phyloP scores from a whole-genome alignment of 805 yeast species.

The Saccharomycopsis malanga region DNA sequence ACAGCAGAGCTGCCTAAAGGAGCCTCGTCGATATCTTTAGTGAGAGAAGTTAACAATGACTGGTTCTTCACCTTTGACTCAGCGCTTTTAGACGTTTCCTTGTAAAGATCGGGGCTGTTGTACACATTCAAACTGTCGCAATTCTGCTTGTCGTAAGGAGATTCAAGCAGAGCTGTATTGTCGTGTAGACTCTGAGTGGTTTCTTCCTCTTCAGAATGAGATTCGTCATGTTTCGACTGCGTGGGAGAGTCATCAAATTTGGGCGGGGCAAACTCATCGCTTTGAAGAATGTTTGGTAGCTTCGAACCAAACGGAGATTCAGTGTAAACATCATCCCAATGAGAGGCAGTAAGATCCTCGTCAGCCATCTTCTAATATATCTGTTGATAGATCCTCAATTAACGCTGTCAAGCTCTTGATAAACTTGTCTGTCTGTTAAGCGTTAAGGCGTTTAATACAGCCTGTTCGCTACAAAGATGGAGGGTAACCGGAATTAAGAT shows the following conservation, averaged over 20 bases:
- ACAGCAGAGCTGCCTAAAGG: constrained; percentile 5
- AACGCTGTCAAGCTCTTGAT: no score
- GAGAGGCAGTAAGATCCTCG: constrained; percentile 47
- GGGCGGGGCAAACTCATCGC: constrained; percentile 27
- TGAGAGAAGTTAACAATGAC: constrained; percentile 22
- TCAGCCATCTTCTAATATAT: constrained; percentile 28
- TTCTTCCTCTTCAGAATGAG: constrained; percentile 20
- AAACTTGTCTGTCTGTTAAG: no score
- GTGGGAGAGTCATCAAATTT: constrained; percentile 17
- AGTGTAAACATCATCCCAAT: constrained; percentile 51
- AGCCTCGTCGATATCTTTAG: constrained; percentile 15
- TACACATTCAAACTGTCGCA: not conserved
- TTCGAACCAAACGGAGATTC: constrained; percentile 2
- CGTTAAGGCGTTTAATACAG: no score
- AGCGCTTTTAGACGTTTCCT: constrained; percentile 14
- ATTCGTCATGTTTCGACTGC: constrained; percentile 20
- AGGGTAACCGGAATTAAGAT: no score
- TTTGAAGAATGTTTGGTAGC: constrained; percentile 22
- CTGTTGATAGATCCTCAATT: no score
- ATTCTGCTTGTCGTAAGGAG: not conserved
- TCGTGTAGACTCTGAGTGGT: constrained; percentile 5
- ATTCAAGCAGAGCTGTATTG: not conserved
- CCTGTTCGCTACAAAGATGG: no score
- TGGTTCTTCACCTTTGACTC: constrained; percentile 22
- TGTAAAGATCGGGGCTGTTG: not conserved